Conservation (phyloP, 2,329 filamentous ascomycete species). For the Verticillium nubilum region DNA sequence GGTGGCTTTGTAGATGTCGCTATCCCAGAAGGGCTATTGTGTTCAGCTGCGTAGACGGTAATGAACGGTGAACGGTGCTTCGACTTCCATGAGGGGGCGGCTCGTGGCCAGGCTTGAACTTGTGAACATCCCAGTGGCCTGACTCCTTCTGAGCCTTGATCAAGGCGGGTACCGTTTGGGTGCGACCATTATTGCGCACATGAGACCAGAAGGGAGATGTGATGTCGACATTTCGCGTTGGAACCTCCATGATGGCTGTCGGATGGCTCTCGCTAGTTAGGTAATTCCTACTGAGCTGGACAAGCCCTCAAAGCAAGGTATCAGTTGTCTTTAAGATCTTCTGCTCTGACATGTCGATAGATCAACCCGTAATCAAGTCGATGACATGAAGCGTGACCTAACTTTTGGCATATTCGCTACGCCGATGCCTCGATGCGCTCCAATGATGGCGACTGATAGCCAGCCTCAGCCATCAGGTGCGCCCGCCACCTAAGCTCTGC, state of each 20-base stretch:
- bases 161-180: slow-evolving; percentile 1
- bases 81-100: slow-evolving; percentile 1
- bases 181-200: neutral
- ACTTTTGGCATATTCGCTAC: neutral
- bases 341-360: neutral
- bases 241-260: slow-evolving; percentile 1
- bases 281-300: neutral
- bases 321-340: neutral
- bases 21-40: slow-evolving; percentile 3
- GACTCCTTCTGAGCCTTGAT: slow-evolving; percentile 3
- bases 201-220: slow-evolving; percentile 2
- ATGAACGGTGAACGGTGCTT: too few relatives aligned
- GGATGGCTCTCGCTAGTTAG: neutral
- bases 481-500: neutral
- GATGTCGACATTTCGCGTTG: slow-evolving; percentile 1
- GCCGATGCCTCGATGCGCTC: neutral
- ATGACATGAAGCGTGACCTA: neutral
- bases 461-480: neutral
- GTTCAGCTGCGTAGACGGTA: neutral
- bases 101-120: slow-evolving; percentile 3
- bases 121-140: slow-evolving; percentile 4
- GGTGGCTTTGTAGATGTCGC: slow-evolving; percentile 4
- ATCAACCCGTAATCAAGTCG: neutral
- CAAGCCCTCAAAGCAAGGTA: neutral
- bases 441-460: neutral